phyloP scores from a whole-genome alignment of 2,329 filamentous ascomycete species.

The Nannizziopsis barbatae region DNA sequence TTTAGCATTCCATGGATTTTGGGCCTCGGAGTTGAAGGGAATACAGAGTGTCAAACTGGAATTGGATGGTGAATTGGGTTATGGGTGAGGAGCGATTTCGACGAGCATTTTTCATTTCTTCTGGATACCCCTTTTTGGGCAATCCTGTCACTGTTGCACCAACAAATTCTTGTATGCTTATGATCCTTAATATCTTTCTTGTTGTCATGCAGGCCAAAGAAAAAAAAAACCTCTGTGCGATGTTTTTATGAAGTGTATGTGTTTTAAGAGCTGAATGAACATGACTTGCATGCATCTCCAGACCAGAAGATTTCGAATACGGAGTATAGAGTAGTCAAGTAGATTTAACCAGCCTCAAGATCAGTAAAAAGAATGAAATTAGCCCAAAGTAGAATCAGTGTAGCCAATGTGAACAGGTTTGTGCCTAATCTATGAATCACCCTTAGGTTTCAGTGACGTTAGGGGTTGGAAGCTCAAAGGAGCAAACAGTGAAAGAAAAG shows the following conservation, averaged over 20 bases:
- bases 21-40: background rate
- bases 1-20: background rate
- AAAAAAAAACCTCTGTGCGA: too few species aligned
- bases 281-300: too few species aligned
- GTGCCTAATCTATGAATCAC: slow-evolving; percentile 6
- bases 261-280: too few species aligned
- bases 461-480: background rate
- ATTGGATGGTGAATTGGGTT: too few species aligned
- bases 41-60: too few species aligned
- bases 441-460: background rate
- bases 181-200: background rate
- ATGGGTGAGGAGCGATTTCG: too few species aligned
- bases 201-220: background rate
- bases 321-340: too few species aligned
- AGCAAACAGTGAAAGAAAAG: slow-evolving; percentile 6
- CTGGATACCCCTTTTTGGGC: background rate
- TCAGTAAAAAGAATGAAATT: background rate
- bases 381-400: slow-evolving; percentile 1
- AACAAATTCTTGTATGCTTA: background rate
- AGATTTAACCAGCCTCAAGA: too few species aligned
- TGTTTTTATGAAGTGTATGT: too few species aligned
- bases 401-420: slow-evolving; percentile 2
- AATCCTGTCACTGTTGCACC: too few species aligned
- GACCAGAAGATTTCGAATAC: too few species aligned
- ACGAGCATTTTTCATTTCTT: background rate